A percentile compares a stretch with the other conserved stretches of the same genome.
These are phyloP conservation scores for Petunia secreta DNA, from an alignment of 257 asterid genomes.

Conservation along the genomic window DNA sequence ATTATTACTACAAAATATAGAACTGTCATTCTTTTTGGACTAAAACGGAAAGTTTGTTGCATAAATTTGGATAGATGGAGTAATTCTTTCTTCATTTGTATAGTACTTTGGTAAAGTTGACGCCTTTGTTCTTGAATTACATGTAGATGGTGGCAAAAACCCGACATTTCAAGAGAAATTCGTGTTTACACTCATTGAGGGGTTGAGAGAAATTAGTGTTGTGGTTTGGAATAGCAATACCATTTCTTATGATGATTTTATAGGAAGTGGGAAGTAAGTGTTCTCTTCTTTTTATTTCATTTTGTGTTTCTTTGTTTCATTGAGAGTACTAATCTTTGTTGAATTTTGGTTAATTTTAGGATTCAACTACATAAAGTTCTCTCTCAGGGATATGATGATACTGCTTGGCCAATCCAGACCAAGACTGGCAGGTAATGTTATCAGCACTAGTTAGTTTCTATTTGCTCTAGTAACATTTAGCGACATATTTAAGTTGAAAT, in stretches of 20 bases:
- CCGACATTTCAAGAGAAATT: conserved; percentile 98
- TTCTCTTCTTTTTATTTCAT: neutral
- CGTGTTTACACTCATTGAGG: conserved; percentile 81
- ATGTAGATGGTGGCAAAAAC: conserved; percentile 84
- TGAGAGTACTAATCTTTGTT: neutral
- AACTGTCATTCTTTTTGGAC: too few relatives aligned
- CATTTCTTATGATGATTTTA: conserved; percentile 68
- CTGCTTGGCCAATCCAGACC: conserved; percentile 80
- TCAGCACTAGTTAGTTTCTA: neutral
- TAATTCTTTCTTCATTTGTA: conserved; percentile 6
- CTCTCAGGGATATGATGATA: conserved; percentile 78
- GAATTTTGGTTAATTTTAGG: conserved; percentile 45
- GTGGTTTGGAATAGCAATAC: conserved; percentile 95
- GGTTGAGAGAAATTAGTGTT: conserved; percentile 65
- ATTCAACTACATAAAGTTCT: conserved; percentile 80
- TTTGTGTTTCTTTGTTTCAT: neutral
- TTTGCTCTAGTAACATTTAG: neutral
- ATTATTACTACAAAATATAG: too few relatives aligned
- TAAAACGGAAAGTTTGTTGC: too few relatives aligned
- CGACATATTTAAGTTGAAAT: neutral
- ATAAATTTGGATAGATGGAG: too few relatives aligned
- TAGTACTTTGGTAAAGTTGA: neutral
- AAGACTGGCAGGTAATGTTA: conserved; percentile 67
- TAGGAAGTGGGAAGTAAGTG: conserved; percentile 86
- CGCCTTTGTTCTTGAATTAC: conserved; percentile 14